These are phyloP conservation scores for Geranium rotundifolium DNA, from an alignment of 345 rosid genomes.

Conservation along the genomic window DNA sequence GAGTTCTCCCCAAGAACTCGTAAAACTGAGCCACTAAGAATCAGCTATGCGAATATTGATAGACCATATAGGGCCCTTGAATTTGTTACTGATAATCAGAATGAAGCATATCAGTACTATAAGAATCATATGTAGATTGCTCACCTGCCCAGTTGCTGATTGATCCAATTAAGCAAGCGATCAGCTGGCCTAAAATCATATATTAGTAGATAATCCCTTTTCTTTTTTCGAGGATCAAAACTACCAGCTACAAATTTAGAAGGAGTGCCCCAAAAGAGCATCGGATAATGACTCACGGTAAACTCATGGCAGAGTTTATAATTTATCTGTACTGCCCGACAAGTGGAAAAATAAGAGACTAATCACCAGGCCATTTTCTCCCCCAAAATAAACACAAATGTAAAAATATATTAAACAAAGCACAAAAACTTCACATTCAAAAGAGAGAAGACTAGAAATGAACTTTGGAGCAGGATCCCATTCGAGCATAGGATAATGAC, in stretches of 20 bases:
- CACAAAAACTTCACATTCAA: no score
- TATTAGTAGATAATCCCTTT: slow-evolving; percentile 39
- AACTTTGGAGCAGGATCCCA: not conserved
- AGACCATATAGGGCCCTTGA: not conserved
- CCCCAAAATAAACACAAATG: not conserved
- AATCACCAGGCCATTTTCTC: slow-evolving; percentile 13
- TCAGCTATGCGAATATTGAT: not conserved
- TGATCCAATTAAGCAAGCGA: slow-evolving; percentile 74
- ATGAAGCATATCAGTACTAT: slow-evolving; percentile 1
- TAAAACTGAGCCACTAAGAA: no score
- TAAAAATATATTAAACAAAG: not conserved
- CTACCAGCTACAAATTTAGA: slow-evolving; percentile 47
- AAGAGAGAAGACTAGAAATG: not conserved
- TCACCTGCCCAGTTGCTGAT: slow-evolving; percentile 79
- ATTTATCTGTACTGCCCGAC: slow-evolving; percentile 87
- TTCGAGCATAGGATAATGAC: not conserved
- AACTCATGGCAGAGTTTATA: slow-evolving; percentile 72
- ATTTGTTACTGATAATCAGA: not conserved
- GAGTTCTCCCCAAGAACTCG: no score
- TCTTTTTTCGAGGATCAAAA: slow-evolving; percentile 54
- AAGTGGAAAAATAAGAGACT: slow-evolving; percentile 20
- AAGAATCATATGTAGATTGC: slow-evolving; percentile 7
- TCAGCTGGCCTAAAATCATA: slow-evolving; percentile 83
- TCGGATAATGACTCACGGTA: slow-evolving; percentile 78
- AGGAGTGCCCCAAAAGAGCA: slow-evolving; percentile 85